These are phyloP conservation scores for Erysimum cheiranthoides DNA, from an alignment of 345 rosid species.

Conservation along the genomic window DNA sequence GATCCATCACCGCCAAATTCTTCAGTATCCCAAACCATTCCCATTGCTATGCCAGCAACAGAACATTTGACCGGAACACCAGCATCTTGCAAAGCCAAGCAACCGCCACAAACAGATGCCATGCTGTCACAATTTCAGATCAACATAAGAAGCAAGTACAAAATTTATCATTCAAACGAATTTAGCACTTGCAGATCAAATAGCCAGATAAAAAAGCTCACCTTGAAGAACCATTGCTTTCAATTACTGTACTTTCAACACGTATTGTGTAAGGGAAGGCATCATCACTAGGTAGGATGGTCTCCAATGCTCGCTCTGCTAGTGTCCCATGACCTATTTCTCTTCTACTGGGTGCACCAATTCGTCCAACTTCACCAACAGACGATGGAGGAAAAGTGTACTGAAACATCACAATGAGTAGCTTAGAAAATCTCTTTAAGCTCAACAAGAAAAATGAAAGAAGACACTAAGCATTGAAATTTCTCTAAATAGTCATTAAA, in stretches of 20 bases:
- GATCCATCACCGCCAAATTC: conserved; percentile 98
- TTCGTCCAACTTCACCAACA: conserved; percentile 98
- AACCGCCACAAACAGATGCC: conserved; percentile 99
- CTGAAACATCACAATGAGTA: conserved; percentile 52
- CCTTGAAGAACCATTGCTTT: conserved; percentile 99
- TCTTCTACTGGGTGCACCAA: conserved; percentile 99
- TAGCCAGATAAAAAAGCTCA: conserved; percentile 32
- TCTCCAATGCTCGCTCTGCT: conserved; percentile 92
- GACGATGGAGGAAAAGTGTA: conserved; percentile 95
- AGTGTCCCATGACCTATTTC: conserved; percentile 98
- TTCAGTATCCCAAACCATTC: conserved; percentile 86
- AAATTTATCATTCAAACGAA: conserved; percentile 21
- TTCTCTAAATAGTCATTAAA: background rate
- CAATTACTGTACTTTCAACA: conserved; percentile 95
- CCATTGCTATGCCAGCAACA: conserved; percentile 98
- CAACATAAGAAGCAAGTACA: conserved; percentile 32
- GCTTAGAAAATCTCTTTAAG: conserved; percentile 19
- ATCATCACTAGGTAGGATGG: conserved; percentile 79
- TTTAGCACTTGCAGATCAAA: background rate
- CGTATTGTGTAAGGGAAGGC: conserved; percentile 93
- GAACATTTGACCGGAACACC: conserved; percentile 91
- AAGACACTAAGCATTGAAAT: conserved; percentile 4
- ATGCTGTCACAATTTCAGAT: conserved; percentile 61
- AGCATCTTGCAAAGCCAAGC: conserved; percentile 98
- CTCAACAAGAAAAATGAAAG: conserved; percentile 21